These are phyloP conservation scores for Stipa capillata DNA, from an alignment of 176 grass and related monocot genomes.

Conservation along the genomic window DNA sequence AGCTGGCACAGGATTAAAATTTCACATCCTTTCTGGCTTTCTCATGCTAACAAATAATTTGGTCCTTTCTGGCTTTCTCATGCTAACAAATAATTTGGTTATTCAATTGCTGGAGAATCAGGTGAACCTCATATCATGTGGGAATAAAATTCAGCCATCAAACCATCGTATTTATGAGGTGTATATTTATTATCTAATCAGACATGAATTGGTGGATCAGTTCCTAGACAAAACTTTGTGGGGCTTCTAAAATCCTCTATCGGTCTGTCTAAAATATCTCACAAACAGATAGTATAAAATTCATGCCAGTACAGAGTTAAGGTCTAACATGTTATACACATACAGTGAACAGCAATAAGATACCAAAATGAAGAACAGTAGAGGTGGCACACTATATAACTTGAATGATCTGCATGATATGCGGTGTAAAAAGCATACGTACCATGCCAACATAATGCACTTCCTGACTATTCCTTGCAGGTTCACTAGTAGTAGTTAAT, in stretches of 20 bases:
- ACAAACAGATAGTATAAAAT: neutral
- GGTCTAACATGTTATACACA: neutral
- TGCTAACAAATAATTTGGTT: neutral
- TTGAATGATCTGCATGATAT: neutral
- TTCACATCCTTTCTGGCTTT: neutral
- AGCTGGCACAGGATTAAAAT: neutral
- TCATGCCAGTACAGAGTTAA: neutral
- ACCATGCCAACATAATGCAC: conserved; percentile 79
- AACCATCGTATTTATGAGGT: neutral
- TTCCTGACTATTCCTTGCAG: conserved; percentile 45
- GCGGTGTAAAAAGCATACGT: conserved; percentile 15
- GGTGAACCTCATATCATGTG: neutral
- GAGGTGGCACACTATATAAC: neutral
- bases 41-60: neutral
- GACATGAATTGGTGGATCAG: neutral
- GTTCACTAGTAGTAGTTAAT: conserved; percentile 38
- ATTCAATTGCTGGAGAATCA: neutral
- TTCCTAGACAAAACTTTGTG: neutral
- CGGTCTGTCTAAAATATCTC: neutral
- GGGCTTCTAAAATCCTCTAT: neutral
- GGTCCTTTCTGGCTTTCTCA: neutral
- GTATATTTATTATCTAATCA: neutral
- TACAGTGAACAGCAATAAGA: neutral
- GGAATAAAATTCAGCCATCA: neutral
- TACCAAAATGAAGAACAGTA: neutral